Conservation (phyloP, 306 rosid species). For the Acacia crassicarpa region DNA sequence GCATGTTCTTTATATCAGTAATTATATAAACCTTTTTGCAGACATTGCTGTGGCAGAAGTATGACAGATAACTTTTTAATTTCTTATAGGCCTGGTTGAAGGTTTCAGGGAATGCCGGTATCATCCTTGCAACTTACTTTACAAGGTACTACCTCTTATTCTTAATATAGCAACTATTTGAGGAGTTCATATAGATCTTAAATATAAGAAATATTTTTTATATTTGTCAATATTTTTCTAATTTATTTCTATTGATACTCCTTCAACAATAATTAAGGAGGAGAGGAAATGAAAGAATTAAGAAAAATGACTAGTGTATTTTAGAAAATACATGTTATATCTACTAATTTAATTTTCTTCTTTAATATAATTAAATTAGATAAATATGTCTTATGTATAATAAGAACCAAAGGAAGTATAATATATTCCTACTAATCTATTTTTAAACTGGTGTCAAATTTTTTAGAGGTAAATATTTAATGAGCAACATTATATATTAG, state of each 20-base stretch:
- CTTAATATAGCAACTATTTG: too few species aligned
- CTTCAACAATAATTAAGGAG: too few species aligned
- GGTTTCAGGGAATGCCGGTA: conserved; percentile 52
- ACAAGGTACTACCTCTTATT: conserved; percentile 34
- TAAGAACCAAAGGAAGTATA: background rate
- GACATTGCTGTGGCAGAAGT: background rate
- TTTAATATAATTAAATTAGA: too few species aligned
- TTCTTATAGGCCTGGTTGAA: conserved; percentile 46
- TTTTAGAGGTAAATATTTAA: background rate
- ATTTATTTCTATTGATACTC: too few species aligned
- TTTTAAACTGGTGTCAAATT: background rate
- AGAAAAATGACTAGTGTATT: too few species aligned
- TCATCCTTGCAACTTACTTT: conserved; percentile 36
- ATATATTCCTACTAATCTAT: background rate
- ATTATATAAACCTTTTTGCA: background rate
- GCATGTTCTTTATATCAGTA: background rate
- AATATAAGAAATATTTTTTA: too few species aligned
- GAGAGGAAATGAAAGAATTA: too few species aligned
- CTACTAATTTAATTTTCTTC: too few species aligned
- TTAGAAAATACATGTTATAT: too few species aligned
- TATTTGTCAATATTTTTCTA: too few species aligned
- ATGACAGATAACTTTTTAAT: background rate
- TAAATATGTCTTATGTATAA: too few species aligned
- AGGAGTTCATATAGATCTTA: too few species aligned
- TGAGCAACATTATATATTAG: conserved; percentile 24